Evolutionary conservation across 2,329 filamentous ascomycete genomes (phyloP), one percentile per base, ranked within the genome.

Genomic region (Purpureocillium lavendulum): DNA sequence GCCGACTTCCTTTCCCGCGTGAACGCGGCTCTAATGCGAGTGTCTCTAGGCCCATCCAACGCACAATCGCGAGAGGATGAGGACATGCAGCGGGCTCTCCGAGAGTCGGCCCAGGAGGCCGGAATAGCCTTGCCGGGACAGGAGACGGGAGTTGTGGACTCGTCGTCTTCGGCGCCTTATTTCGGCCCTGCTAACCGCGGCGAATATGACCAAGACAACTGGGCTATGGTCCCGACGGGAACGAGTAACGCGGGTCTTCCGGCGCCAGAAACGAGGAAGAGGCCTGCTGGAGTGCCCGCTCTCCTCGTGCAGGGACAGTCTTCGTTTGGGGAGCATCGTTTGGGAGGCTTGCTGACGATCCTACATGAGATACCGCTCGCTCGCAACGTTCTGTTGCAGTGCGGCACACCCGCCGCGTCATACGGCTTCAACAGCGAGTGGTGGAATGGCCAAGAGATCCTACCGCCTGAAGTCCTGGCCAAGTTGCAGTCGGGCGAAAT

Each of bases 101-200:
- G 68, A 40, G 70, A 71, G 47, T 81, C 77, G 2, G 67, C 69
- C 16, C 64, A 68, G 29, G 69, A 73, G 45, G 71, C 70, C 1
- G 72, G 72, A 7, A 54, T 73, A 13, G 49, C 56, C 3, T 46
- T 60, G 15, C 47, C 57, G 1, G 55, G 56, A 5, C 75, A 78
- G 47, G 73, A 80, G 53, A 63, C 63, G 2, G 75, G 74, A 12
- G 49, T 77, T 7, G 64, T 64, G 29, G 61, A 65, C 32, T 49
- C 54, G 17, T 62, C 62, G 13, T 52, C 58, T 1, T 55, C 58
- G 32, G 46, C 60, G n/a, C 65, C 67, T 4, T 53, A 71, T 34
- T 82, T 82, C 57, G 77, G 77, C 1, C 78, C 77, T 0, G 76
- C 78, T 4, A 78, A 69, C 33, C 64, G 76, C 29, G 51, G 59